Base-by-base conservation (phyloP, 2,329 filamentous ascomycete genomes). In the Paramyrothecium sp. region DNA sequence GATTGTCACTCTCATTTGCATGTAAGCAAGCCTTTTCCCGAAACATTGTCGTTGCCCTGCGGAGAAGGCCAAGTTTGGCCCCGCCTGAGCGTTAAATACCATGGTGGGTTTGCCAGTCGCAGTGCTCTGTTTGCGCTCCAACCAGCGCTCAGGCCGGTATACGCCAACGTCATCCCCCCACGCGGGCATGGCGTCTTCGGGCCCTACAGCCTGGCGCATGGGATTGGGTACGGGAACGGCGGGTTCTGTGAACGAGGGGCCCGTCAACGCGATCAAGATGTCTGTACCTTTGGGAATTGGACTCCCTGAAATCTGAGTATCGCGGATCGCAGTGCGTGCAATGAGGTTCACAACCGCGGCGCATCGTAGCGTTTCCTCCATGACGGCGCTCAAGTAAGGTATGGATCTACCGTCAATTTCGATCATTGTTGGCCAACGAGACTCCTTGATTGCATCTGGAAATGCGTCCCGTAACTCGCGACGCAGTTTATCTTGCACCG, bases 71-170 rank as follows among this genome's bases (percentile, higher is more conserved):
- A 75, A 60, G 16, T 58, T 64, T 0, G 73, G 75, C 0, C 74
- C 74, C 1, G 74, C 71, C 51, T 65, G 58, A 2, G 66, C 54
- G 49, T 72, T 68, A 44, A 72, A 75, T 17, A 63, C 63, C 33
- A 38, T 60, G 56, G 44, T 51, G 12, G 38, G 26, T 13, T 53
- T 54, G 10, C 60, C 60, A n/a, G n/a, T n/a, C n/a, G n/a, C n/a
- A 12, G 58, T 49, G 3, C 30, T 53, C 56, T 53, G 34, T 2
- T 63, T 58, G 20, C 46, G 17, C 47, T 58, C 60, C 16, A 76
- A 65, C 74, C 74, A 78, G 7, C 75, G 63, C 58, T 76, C 73
- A 1, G 75, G 75, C 48, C 62, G 62, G 61, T 74, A 77, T 8
- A 58, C 58, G 1, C 53, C 61, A 3, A 72, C 58, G 41, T 71